phyloP scores from a whole-genome alignment of 2,329 filamentous ascomycete genomes.

The Aureobasidium sp. region DNA sequence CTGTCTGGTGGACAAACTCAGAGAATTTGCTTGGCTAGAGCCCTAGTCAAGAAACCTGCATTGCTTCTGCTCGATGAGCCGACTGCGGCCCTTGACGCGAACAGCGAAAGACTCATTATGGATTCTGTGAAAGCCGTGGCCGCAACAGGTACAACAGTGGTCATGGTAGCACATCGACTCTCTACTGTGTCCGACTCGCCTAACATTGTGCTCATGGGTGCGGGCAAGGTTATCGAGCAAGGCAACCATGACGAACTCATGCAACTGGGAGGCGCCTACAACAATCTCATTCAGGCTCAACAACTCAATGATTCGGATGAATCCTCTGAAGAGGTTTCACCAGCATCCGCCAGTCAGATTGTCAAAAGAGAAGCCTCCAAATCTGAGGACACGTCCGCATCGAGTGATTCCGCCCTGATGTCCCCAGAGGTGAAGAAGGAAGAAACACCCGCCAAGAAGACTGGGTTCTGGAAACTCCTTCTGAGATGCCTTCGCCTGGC shows the following conservation, averaged over 20 bases:
- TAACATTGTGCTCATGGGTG: constrained; percentile 67
- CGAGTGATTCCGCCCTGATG: constrained; percentile 32
- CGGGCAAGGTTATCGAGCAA: constrained; percentile 53
- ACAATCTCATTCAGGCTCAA: constrained; percentile 13
- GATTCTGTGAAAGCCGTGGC: constrained; percentile 34
- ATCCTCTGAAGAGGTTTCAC: not conserved
- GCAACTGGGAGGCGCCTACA: constrained; percentile 11
- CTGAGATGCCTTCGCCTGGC: constrained; percentile 20
- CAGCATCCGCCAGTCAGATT: constrained; percentile 34
- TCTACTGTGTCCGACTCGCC: constrained; percentile 72
- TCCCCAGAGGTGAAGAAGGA: constrained; percentile 21
- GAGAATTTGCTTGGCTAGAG: constrained; percentile 38
- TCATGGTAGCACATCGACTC: constrained; percentile 64
- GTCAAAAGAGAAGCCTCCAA: constrained; percentile 40
- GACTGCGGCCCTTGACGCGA: constrained; percentile 36
- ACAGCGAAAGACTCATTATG: constrained; percentile 35
- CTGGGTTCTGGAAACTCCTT: constrained; percentile 5
- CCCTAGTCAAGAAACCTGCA: constrained; percentile 35
- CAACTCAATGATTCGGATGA: constrained; percentile 6
- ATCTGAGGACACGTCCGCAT: constrained; percentile 37
- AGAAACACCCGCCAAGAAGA: not conserved
- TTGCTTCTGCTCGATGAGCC: constrained; percentile 40
- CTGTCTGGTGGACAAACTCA: constrained; percentile 40
- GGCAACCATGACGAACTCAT: constrained; percentile 51
- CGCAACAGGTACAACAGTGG: constrained; percentile 51